phyloP scores from a whole-genome alignment of 305 asterid species.

The Rubia tinctorum region DNA sequence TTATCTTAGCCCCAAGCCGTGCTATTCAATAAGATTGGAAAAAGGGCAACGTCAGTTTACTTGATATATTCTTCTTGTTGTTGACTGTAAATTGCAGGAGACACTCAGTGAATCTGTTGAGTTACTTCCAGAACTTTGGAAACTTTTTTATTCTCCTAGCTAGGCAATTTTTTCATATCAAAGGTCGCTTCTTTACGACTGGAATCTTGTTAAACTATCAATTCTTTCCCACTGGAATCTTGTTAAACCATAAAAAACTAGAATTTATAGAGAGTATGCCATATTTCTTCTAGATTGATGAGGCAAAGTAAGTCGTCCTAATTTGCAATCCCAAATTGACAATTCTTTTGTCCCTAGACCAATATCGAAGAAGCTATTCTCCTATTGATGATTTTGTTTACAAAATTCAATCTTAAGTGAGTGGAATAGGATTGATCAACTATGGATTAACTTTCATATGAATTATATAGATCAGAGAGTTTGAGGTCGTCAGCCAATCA shows the following conservation, averaged over 20 bases:
- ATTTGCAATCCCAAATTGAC: slow-evolving; percentile 72
- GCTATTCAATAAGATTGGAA: too few species aligned
- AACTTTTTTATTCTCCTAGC: slow-evolving; percentile 62
- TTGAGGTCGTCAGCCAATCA: slow-evolving; percentile 67
- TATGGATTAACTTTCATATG: slow-evolving; percentile 81
- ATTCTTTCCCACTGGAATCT: slow-evolving; percentile 33
- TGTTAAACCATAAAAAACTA: slow-evolving; percentile 46
- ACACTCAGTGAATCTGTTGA: slow-evolving; percentile 78
- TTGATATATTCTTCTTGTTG: slow-evolving; percentile 23
- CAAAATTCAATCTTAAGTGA: slow-evolving; percentile 56
- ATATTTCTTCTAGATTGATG: slow-evolving; percentile 83
- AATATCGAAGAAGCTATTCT: slow-evolving; percentile 90
- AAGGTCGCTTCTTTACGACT: slow-evolving; percentile 74
- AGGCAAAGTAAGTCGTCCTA: slow-evolving; percentile 67
- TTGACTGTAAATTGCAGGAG: slow-evolving; percentile 92
- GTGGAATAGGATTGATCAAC: slow-evolving; percentile 87
- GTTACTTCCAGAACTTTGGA: slow-evolving; percentile 87
- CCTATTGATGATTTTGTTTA: slow-evolving; percentile 70
- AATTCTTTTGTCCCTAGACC: slow-evolving; percentile 71
- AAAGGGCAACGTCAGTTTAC: too few species aligned
- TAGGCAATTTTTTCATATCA: slow-evolving; percentile 81
- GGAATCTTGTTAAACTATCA: slow-evolving; percentile 57
- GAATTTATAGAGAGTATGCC: slow-evolving; percentile 77
- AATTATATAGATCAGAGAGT: slow-evolving; percentile 74
- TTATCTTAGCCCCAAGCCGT: too few species aligned